Conservation (phyloP, 352 stramenopile genomes). For the Globisporangium echinulatum region DNA sequence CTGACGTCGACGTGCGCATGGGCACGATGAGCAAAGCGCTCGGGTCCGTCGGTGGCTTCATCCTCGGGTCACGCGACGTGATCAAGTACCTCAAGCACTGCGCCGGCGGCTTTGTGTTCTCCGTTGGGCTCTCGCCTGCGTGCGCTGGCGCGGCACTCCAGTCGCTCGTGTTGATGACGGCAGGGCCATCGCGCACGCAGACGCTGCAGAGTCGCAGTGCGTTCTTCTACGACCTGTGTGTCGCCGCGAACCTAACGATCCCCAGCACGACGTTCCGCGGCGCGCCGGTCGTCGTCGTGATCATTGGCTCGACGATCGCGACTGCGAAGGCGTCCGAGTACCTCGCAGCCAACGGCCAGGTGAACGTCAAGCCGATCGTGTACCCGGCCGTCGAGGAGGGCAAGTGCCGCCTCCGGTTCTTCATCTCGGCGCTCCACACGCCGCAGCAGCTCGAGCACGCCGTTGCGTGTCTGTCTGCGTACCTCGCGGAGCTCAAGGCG, state of each 20-base stretch:
- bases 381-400: slow-evolving; percentile 81
- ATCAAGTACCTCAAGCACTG: slow-evolving; percentile 64
- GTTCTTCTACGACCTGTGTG: slow-evolving; percentile 75
- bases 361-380: slow-evolving; percentile 85
- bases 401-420: slow-evolving; percentile 81
- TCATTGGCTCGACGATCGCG: slow-evolving; percentile 71
- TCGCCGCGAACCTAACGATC: slow-evolving; percentile 56
- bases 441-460: slow-evolving; percentile 61
- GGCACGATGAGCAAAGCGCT: slow-evolving; percentile 71
- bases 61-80: slow-evolving; percentile 40
- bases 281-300: slow-evolving; percentile 74
- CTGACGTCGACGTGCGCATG: slow-evolving; percentile 59
- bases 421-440: slow-evolving; percentile 75
- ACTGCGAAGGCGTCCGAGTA: slow-evolving; percentile 69
- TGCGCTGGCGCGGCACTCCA: slow-evolving; percentile 62
- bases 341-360: slow-evolving; percentile 34
- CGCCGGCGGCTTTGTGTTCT: slow-evolving; percentile 73
- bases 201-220: slow-evolving; percentile 58
- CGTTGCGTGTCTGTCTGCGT: slow-evolving; percentile 31
- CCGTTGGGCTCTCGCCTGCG: slow-evolving; percentile 60
- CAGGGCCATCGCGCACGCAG: slow-evolving; percentile 44
- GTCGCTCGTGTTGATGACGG: slow-evolving; percentile 62
- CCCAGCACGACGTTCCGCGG: slow-evolving; percentile 52
- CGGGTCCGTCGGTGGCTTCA: slow-evolving; percentile 61
- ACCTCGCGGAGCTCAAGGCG: slow-evolving; percentile 14